phyloP scores from a whole-genome alignment of 2,329 filamentous ascomycete genomes.

The Colletotrichum aenigma region DNA sequence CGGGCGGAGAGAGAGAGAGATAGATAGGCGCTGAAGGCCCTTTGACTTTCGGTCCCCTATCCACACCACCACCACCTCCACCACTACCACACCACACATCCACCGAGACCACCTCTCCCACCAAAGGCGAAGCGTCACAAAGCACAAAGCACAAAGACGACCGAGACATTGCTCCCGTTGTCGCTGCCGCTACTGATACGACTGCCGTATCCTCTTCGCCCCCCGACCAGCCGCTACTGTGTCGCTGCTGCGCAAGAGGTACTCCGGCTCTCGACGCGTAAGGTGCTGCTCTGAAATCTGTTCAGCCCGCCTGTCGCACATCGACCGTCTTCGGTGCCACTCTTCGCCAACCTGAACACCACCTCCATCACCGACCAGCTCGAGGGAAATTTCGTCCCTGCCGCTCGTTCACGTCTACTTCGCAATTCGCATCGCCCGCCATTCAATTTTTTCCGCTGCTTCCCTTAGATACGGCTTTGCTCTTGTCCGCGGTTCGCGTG shows the following conservation, averaged over 20 bases:
- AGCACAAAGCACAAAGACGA: constrained; percentile 9
- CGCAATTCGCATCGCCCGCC: constrained; percentile 7
- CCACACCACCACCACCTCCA: neutral
- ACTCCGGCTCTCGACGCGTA: neutral
- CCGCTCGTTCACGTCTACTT: constrained; percentile 21
- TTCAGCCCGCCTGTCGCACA: neutral
- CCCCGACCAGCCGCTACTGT: neutral
- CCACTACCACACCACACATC: neutral
- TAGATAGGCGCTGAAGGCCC: neutral
- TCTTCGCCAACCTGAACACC: neutral
- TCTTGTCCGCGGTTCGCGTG: constrained; percentile 10
- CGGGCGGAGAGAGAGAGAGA: neutral
- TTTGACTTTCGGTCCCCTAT: neutral
- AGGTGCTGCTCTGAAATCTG: neutral
- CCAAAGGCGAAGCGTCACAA: neutral
- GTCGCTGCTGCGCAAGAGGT: neutral
- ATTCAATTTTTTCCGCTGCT: neutral
- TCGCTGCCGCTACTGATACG: neutral
- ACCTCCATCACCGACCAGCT: neutral
- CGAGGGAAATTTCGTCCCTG: constrained; percentile 20
- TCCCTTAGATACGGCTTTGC: constrained; percentile 9
- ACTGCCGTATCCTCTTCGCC: neutral
- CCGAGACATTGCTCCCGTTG: neutral
- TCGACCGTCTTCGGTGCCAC: neutral
- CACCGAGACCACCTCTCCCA: neutral